Base-by-base conservation (phyloP, 352 stramenopile species). In the Saprolegnia parasitica region DNA sequence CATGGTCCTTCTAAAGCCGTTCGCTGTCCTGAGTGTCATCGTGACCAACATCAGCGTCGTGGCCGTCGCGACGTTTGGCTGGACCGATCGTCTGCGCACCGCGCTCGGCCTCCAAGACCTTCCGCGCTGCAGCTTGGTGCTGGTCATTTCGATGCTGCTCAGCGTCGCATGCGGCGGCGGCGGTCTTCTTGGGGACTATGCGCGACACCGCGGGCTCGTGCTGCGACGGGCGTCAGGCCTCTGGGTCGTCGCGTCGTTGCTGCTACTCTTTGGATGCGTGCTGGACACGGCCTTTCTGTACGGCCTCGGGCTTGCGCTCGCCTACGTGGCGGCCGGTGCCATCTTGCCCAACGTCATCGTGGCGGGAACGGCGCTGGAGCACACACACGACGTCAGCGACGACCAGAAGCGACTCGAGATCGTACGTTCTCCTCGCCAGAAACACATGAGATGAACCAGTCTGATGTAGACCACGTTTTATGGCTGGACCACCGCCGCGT, bases 311-410 rank as follows among this genome's bases (percentile, higher is more conserved):
- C 50, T 70, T 47, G 26, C 39, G 9, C 15, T 62, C 18, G 49
- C 39, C 8, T 70, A 61, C 24, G 15, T 58, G 21, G 21, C 63
- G 11, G 45, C 63, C 11, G 63, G 63, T 6, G 45, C 11, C n/a
- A n/a, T 70, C 32, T 5, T 61, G 32, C 63, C 63, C n/a, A 70
- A 70, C 37, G 8, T 70, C 18, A 29, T 67, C 49, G 32, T 46
- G 13, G 24, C 52, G 24, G 52, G 52, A 16, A 60, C 52, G 24
- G n/a, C 52, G 11, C 24, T 60, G 3, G 52, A 60, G 52, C 20
- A 42, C 35, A 60, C 52, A 13, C 11, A 24, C 13, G 35, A 16
- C 24, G 20, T 42, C 13, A 26, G 13, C 13, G 52, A 24, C 24
- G 52, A 60, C 24, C 11, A 16, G 1, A 9, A 60, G 35, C 52